Conservation (phyloP, 805 yeast species). For the Yarrowia hollandica region DNA sequence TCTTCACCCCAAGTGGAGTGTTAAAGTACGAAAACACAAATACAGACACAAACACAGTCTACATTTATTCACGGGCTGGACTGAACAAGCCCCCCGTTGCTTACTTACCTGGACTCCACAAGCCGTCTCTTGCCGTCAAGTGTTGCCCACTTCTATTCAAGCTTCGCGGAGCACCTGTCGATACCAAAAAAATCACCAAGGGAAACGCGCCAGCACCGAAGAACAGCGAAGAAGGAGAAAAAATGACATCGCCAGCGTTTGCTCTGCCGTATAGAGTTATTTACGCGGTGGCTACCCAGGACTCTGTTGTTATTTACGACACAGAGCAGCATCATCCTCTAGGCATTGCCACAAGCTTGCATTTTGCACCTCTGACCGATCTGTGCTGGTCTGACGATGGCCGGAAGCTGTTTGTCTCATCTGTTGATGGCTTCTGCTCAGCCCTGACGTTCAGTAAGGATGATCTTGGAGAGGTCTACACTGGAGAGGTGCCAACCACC, state of each 20-base stretch:
- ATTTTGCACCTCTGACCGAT: constrained; percentile 87
- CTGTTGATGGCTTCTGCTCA: constrained; percentile 93
- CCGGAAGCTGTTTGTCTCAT: constrained; percentile 62
- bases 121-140: constrained; percentile 79
- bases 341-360: constrained; percentile 74
- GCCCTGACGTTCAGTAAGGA: constrained; percentile 54
- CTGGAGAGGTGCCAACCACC: constrained; percentile 9
- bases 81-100: constrained; percentile 70
- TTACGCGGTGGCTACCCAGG: constrained; percentile 92
- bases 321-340: constrained; percentile 70
- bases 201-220: background rate
- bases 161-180: constrained; percentile 35
- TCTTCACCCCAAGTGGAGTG: constrained; percentile 77
- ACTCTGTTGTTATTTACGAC: constrained; percentile 76
- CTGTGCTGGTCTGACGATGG: constrained; percentile 84
- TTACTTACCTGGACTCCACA: constrained; percentile 72
- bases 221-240: background rate
- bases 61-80: constrained; percentile 72
- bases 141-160: constrained; percentile 71
- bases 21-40: constrained; percentile 43
- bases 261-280: constrained; percentile 74
- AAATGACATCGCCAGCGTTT: constrained; percentile 44
- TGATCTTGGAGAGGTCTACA: constrained; percentile 53
- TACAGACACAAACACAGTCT: constrained; percentile 63
- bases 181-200: constrained; percentile 3